phyloP scores from a whole-genome alignment of 148 eudicot genomes.

The Rhododendron simsii region DNA sequence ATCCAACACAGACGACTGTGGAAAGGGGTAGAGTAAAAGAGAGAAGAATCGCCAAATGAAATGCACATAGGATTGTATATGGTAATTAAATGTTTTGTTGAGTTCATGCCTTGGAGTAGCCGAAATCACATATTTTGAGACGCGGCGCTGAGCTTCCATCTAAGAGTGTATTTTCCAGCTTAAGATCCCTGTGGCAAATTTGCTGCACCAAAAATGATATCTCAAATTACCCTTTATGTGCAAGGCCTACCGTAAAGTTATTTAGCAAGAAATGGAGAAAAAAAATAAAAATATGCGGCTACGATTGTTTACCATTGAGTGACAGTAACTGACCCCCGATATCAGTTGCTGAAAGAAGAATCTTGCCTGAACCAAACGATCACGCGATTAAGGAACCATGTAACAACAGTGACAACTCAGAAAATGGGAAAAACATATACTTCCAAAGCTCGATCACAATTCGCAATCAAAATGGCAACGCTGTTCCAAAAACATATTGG shows the following conservation, averaged over 20 bases:
- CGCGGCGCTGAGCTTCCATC: conserved; percentile 67
- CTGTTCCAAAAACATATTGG: background rate
- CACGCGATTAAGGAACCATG: background rate
- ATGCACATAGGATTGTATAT: background rate
- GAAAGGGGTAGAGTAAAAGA: background rate
- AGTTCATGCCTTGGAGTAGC: conserved; percentile 53
- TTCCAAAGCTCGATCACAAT: background rate
- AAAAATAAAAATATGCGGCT: background rate
- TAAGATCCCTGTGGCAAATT: conserved; percentile 67
- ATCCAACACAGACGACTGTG: conserved; percentile 49
- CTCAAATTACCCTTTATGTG: background rate
- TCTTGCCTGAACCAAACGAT: conserved; percentile 34
- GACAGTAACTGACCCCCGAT: conserved; percentile 65
- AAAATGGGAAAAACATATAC: background rate
- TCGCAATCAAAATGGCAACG: background rate
- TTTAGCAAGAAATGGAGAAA: background rate
- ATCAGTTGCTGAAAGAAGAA: conserved; percentile 61
- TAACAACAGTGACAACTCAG: background rate
- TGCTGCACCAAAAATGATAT: conserved; percentile 27
- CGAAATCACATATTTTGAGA: conserved; percentile 68
- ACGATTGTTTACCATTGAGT: conserved; percentile 39
- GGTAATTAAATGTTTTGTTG: background rate
- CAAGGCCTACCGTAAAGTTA: background rate
- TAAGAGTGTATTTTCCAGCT: conserved; percentile 61
- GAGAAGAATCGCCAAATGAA: background rate